phyloP scores from a whole-genome alignment of 176 grass and related monocot species.

The Carex kokanica region DNA sequence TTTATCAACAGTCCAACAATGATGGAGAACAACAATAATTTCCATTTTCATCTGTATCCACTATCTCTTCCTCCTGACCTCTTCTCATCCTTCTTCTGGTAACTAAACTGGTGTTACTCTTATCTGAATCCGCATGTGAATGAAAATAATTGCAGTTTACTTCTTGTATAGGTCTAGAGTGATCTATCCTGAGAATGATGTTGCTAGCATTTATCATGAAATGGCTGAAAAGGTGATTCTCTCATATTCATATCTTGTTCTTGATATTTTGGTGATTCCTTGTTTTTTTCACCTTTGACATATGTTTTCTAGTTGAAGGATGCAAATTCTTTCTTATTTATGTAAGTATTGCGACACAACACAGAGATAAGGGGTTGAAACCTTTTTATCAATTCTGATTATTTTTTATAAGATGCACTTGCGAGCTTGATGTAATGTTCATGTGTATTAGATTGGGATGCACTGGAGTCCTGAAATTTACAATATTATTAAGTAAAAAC shows the following conservation, averaged over 20 bases:
- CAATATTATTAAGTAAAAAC: neutral
- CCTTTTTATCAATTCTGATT: neutral
- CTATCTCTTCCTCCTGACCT: neutral
- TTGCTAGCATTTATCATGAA: conserved; percentile 83
- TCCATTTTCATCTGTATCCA: neutral
- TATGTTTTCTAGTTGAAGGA: neutral
- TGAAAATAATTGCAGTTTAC: conserved; percentile 16
- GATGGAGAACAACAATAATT: neutral
- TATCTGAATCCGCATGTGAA: neutral
- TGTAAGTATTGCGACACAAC: neutral
- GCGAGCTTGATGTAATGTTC: neutral
- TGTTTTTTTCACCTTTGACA: neutral
- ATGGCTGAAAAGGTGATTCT: conserved; percentile 72
- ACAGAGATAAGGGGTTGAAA: neutral
- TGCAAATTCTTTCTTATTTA: neutral
- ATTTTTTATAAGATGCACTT: neutral
- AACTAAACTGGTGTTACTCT: neutral
- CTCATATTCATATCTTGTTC: neutral
- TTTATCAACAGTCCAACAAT: neutral
- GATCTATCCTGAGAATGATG: conserved; percentile 75
- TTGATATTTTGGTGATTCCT: neutral
- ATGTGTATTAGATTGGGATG: neutral
- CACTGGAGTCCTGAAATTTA: neutral
- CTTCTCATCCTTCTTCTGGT: neutral
- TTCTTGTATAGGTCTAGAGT: conserved; percentile 67